Evolutionary conservation across 2,329 filamentous ascomycete genomes (phyloP).

Genomic region (Hypomyces perniciosus): DNA sequence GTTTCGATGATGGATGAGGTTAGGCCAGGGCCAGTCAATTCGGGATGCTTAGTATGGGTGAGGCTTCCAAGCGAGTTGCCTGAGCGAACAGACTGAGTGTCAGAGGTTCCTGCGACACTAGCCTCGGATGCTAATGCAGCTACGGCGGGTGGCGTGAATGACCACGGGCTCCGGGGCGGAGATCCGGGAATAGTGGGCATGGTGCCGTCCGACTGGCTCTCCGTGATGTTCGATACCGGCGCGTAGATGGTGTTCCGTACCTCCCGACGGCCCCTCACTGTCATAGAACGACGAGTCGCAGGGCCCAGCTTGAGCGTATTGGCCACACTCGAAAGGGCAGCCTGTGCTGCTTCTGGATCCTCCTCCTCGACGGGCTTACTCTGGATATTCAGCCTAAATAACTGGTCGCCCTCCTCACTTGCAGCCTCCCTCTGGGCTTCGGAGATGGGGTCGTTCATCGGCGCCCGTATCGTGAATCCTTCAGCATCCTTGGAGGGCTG

Average conservation of each 20-base stretch:
- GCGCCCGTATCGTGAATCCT: slow-evolving; percentile 67
- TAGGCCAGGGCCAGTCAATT: slow-evolving; percentile 71
- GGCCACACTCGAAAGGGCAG: slow-evolving; percentile 68
- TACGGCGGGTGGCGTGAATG: slow-evolving; percentile 39
- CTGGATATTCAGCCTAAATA: slow-evolving; percentile 75
- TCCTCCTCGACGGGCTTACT: slow-evolving; percentile 73
- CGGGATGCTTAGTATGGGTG: slow-evolving; percentile 70
- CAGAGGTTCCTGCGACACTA: slow-evolving; percentile 57
- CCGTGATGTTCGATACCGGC: slow-evolving; percentile 39
- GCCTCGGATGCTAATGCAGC: slow-evolving; percentile 57
- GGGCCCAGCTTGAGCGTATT: slow-evolving; percentile 63
- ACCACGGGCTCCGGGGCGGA: slow-evolving; percentile 10
- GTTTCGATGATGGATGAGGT: slow-evolving; percentile 89
- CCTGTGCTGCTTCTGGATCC: slow-evolving; percentile 66
- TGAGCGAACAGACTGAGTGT: slow-evolving; percentile 88
- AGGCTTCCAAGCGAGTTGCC: slow-evolving; percentile 70
- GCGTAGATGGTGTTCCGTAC: slow-evolving; percentile 87
- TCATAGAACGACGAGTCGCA: slow-evolving; percentile 65
- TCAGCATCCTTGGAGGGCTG: slow-evolving; percentile 54
- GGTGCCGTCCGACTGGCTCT: slow-evolving; percentile 27
- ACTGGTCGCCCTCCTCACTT: slow-evolving; percentile 54
- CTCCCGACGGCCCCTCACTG: slow-evolving; percentile 80
- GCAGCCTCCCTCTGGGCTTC: slow-evolving; percentile 61
- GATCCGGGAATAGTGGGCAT: slow-evolving; percentile 19
- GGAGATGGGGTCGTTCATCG: slow-evolving; percentile 60